phyloP scores from a whole-genome alignment of 2,329 filamentous ascomycete species.

The Sporothrix humicola region DNA sequence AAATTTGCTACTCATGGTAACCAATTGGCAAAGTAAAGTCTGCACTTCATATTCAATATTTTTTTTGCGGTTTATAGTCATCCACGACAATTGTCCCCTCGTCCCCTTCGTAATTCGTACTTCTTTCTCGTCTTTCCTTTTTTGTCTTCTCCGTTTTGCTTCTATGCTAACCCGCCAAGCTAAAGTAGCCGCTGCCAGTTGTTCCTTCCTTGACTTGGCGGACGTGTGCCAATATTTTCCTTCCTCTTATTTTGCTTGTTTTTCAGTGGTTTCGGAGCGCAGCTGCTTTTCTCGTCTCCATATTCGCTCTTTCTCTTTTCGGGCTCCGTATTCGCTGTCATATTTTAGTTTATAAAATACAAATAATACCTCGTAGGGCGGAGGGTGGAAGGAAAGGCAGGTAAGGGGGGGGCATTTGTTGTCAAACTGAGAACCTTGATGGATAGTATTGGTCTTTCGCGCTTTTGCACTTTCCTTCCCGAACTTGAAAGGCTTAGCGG shows the following conservation, averaged over 20 bases:
- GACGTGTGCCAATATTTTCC: background rate
- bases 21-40: no score
- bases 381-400: background rate
- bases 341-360: no score
- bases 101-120: background rate
- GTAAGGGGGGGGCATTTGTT: background rate
- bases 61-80: slow-evolving; percentile 21
- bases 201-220: background rate
- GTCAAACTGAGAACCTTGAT: slow-evolving; percentile 31
- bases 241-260: background rate
- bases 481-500: slow-evolving; percentile 21
- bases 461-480: background rate
- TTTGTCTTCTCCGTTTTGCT: background rate
- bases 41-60: background rate
- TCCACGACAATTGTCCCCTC: no score
- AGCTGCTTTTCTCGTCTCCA: slow-evolving; percentile 12
- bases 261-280: background rate
- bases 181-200: background rate
- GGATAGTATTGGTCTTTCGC: background rate
- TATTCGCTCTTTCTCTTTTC: slow-evolving; percentile 12
- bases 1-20: no score
- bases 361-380: background rate
- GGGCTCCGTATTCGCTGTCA: slow-evolving; percentile 10
- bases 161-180: background rate
- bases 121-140: background rate